phyloP scores from a whole-genome alignment of 1,284 basidiomycete genomes.

The Xerocomus minutiporus region DNA sequence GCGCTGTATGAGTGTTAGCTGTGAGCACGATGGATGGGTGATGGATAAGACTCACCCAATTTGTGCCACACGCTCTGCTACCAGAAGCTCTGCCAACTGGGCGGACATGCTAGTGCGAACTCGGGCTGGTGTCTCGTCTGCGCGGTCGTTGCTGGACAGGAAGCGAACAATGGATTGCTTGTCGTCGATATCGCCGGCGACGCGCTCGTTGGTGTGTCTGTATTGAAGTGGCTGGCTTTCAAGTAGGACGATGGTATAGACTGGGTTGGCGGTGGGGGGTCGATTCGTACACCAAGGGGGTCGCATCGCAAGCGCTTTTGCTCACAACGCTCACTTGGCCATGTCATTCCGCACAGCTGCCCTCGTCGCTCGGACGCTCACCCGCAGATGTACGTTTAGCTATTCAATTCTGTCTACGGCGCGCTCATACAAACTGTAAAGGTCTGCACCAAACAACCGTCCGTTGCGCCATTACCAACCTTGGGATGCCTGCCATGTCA shows the following conservation, averaged over 20 bases:
- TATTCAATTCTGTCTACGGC: not conserved
- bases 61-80: conserved; percentile 40
- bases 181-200: conserved; percentile 7
- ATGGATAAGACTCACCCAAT: conserved; percentile 35
- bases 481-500: conserved; percentile 94
- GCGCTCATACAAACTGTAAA: conserved; percentile 28
- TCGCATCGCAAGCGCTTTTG: not conserved
- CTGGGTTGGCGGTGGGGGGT: conserved; percentile 12
- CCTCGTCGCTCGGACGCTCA: not conserved
- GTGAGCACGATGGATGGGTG: not conserved
- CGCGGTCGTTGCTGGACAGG: not conserved
- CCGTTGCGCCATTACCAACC: conserved; percentile 61
- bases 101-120: conserved; percentile 21
- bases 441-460: conserved; percentile 54
- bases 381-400: conserved; percentile 25
- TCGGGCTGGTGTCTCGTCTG: conserved; percentile 7
- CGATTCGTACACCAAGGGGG: conserved; percentile 4
- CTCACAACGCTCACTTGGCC: conserved; percentile 7
- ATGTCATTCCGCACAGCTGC: not conserved
- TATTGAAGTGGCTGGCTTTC: not conserved
- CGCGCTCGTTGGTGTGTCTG: conserved; percentile 4
- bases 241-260: not conserved
- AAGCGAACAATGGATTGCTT: not conserved
- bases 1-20: conserved; percentile 36
- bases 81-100: conserved; percentile 25